phyloP scores from a whole-genome alignment of 768 basidiomycete species.

The Panaeolus cyanescens region DNA sequence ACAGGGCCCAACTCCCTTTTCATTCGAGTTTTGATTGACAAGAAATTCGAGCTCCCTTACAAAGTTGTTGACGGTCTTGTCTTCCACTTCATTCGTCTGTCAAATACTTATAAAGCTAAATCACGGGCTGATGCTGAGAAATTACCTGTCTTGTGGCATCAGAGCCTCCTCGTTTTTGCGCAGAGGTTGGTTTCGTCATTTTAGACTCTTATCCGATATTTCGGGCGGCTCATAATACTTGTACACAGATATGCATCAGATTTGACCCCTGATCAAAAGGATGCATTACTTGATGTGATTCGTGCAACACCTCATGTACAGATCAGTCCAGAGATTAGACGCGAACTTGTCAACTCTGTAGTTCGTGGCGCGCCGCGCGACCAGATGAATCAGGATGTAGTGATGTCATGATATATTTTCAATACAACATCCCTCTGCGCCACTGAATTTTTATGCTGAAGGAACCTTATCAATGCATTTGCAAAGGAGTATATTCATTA shows the following conservation, averaged over 20 bases:
- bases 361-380: constrained; percentile 79
- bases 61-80: constrained; percentile 97
- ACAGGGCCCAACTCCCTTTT: constrained; percentile 92
- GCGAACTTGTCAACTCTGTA: constrained; percentile 88
- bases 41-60: constrained; percentile 97
- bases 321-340: constrained; percentile 86
- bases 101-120: constrained; percentile 83
- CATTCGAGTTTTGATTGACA: constrained; percentile 95
- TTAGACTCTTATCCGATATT: background rate
- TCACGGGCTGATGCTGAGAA: constrained; percentile 70
- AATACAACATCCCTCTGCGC: background rate
- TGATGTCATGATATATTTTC: constrained; percentile 49
- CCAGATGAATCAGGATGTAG: constrained; percentile 64
- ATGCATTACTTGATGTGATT: constrained; percentile 92
- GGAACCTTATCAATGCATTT: no score
- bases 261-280: constrained; percentile 95
- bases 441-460: background rate
- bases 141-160: constrained; percentile 98
- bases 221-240: background rate
- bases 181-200: constrained; percentile 64
- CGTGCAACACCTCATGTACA: constrained; percentile 84
- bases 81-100: constrained; percentile 96
- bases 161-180: constrained; percentile 90
- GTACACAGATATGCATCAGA: constrained; percentile 83
- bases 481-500: no score